phyloP scores from a whole-genome alignment of 495 filamentous ascomycete species.

The Saxispiralis lemnorum region DNA sequence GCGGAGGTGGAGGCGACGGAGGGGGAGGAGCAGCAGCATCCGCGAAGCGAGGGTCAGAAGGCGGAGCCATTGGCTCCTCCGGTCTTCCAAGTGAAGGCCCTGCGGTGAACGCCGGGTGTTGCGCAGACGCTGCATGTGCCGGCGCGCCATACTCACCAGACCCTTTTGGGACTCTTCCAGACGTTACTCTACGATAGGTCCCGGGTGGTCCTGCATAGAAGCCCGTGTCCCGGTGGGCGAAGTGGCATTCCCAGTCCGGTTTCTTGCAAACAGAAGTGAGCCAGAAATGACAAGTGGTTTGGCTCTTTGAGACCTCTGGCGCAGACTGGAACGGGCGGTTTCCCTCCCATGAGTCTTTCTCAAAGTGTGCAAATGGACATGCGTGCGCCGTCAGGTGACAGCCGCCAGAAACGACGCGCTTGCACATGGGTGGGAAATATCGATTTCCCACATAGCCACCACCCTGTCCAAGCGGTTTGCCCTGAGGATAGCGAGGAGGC shows the following conservation, averaged over 20 bases:
- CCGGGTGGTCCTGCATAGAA: conserved; percentile 1
- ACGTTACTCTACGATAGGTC: background rate
- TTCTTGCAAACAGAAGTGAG: conserved; percentile 1
- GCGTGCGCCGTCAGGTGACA: too few relatives aligned
- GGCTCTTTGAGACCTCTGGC: too few relatives aligned
- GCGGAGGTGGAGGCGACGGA: background rate
- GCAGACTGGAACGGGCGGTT: background rate
- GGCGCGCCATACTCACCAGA: background rate
- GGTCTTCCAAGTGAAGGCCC: too few relatives aligned
- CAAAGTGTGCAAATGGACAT: conserved; percentile 2
- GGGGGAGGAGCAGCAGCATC: background rate
- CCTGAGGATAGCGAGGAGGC: background rate
- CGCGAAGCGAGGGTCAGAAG: background rate
- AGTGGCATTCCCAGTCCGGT: background rate
- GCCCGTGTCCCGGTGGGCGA: conserved; percentile 4
- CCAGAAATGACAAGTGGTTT: conserved; percentile 6
- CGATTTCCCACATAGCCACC: too few relatives aligned
- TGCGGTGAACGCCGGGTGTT: background rate
- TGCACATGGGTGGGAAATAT: too few relatives aligned
- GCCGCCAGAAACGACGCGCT: too few relatives aligned
- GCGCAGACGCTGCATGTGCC: background rate
- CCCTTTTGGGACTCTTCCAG: too few relatives aligned
- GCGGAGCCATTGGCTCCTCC: too few relatives aligned
- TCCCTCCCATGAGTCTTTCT: background rate
- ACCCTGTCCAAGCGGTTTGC: background rate